Conservation (phyloP, 2,329 filamentous ascomycete genomes). For the Beauveria bassiana region DNA sequence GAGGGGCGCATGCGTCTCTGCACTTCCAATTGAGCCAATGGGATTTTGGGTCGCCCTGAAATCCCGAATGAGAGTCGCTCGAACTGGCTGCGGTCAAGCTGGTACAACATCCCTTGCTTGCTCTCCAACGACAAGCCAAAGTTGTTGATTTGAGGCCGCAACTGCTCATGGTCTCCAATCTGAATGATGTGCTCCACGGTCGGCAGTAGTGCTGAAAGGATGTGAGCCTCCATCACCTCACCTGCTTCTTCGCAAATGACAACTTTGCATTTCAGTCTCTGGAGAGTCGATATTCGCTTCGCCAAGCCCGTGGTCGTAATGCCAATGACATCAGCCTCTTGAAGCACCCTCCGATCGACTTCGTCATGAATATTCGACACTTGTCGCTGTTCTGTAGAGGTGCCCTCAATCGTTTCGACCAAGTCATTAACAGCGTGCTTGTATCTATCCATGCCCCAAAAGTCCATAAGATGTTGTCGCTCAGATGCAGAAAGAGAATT, state of each 20-base stretch:
- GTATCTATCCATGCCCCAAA: slow-evolving; percentile 1
- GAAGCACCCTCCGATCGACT: slow-evolving; percentile 26
- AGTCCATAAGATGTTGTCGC: neutral
- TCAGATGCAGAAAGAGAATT: neutral
- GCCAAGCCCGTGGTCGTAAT: slow-evolving; percentile 52
- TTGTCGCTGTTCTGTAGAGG: neutral
- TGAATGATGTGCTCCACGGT: slow-evolving; percentile 51
- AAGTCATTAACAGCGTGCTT: slow-evolving; percentile 1
- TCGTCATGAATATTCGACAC: slow-evolving; percentile 19
- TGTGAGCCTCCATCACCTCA: slow-evolving; percentile 55
- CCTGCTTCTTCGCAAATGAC: slow-evolving; percentile 58
- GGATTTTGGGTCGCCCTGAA: slow-evolving; percentile 17
- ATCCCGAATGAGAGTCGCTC: slow-evolving; percentile 33
- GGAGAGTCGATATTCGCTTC: slow-evolving; percentile 37
- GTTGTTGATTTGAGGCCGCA: slow-evolving; percentile 49
- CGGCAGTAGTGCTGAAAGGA: slow-evolving; percentile 47
- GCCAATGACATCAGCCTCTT: slow-evolving; percentile 40
- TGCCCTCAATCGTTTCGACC: neutral
- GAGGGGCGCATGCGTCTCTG: slow-evolving; percentile 60
- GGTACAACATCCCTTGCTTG: slow-evolving; percentile 13
- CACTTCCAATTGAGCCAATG: slow-evolving; percentile 37
- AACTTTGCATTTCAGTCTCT: slow-evolving; percentile 40
- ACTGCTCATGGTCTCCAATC: slow-evolving; percentile 55
- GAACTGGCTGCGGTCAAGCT: slow-evolving; percentile 24
- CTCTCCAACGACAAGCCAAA: slow-evolving; percentile 32